Percentiles rank a stretch among this genome's conserved stretches.
These are phyloP conservation scores for Gillenia trifoliata DNA, from an alignment of 306 rosid species.

Conservation along the genomic window DNA sequence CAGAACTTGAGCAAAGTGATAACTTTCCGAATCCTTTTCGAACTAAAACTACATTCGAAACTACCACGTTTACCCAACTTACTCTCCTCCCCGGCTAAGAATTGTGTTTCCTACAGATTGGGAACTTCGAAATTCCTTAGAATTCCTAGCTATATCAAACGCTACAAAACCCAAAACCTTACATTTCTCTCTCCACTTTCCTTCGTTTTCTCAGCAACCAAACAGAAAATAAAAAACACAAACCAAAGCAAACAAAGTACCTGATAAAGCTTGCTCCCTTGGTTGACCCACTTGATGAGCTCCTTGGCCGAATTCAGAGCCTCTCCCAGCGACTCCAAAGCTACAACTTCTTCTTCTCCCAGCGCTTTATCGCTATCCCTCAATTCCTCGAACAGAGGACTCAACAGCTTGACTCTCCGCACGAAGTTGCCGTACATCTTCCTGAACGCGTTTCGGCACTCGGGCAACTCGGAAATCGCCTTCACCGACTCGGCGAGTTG, in stretches of 20 bases:
- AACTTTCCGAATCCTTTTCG: neutral
- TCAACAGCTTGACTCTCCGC: conserved; percentile 75
- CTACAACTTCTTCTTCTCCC: conserved; percentile 41
- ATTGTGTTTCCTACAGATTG: too few species aligned
- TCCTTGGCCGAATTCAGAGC: conserved; percentile 63
- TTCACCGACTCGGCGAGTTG: conserved; percentile 53
- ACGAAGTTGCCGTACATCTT: conserved; percentile 66
- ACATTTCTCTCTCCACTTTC: neutral
- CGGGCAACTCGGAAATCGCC: conserved; percentile 63
- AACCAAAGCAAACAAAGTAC: conserved; percentile 22
- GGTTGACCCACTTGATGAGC: conserved; percentile 54
- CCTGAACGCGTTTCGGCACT: conserved; percentile 63
- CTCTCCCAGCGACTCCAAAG: conserved; percentile 53
- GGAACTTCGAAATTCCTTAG: neutral
- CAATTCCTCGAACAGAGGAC: conserved; percentile 90
- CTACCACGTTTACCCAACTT: neutral
- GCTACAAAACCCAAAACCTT: neutral
- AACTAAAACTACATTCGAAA: neutral
- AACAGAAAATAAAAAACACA: conserved; percentile 4
- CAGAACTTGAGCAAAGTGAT: neutral
- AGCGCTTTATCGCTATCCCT: conserved; percentile 58
- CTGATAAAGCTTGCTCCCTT: conserved; percentile 89
- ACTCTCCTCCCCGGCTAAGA: neutral
- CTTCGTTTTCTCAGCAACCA: neutral
- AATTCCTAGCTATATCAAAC: neutral